Evolutionary conservation across 441 rosid genomes (phyloP).

Genomic region (Euphorbia schlechtendalii): DNA sequence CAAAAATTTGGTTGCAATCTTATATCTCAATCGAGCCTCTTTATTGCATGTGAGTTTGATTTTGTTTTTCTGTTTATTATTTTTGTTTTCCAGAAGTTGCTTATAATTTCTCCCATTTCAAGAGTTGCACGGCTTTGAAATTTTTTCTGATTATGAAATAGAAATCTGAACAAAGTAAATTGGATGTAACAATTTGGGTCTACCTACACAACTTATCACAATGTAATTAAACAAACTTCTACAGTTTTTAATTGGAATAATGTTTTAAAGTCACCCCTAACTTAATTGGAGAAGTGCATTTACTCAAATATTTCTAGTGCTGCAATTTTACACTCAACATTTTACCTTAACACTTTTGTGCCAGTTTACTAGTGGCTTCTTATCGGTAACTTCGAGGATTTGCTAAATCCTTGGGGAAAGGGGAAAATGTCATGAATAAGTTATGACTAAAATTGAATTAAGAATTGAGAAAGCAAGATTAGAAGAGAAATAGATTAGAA

Average conservation of each 20-base stretch:
- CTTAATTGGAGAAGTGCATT: background rate
- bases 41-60: slow-evolving; percentile 44
- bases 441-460: too few relatives aligned
- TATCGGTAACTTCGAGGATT: too few relatives aligned
- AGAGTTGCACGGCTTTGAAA: background rate
- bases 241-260: background rate
- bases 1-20: slow-evolving; percentile 60
- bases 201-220: background rate
- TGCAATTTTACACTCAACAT: background rate
- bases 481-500: too few relatives aligned
- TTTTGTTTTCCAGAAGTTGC: slow-evolving; percentile 2
- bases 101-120: background rate
- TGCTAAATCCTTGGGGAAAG: background rate
- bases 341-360: background rate
- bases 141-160: background rate
- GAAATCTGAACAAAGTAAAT: background rate
- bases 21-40: slow-evolving; percentile 68
- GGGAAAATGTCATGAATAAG: too few relatives aligned
- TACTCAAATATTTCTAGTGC: background rate
- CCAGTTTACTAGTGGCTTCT: background rate
- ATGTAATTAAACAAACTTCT: background rate
- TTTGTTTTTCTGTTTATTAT: background rate
- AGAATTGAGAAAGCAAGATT: too few relatives aligned
- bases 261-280: background rate
- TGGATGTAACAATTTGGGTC: background rate